These are phyloP conservation scores for Aegilops sharonensis DNA, from an alignment of 176 grass and related monocot species.

Conservation along the genomic window DNA sequence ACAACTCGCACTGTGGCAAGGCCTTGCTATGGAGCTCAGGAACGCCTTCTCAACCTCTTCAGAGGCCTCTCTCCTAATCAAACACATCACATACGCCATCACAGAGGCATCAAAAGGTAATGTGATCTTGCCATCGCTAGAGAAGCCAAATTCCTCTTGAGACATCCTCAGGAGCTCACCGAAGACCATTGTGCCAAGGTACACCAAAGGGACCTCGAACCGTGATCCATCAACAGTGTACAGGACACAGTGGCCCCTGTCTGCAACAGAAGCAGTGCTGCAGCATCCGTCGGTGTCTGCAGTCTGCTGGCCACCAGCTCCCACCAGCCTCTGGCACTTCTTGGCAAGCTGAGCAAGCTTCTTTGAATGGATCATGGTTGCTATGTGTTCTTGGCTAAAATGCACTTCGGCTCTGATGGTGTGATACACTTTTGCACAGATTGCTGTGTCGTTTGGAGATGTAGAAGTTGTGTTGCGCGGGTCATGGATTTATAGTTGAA, in stretches of 20 bases:
- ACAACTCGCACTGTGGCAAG: conserved; percentile 15
- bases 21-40: conserved; percentile 18
- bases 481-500: conserved; percentile 31
- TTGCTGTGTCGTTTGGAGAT: neutral
- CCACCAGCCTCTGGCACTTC: conserved; percentile 46
- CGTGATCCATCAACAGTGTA: conserved; percentile 42
- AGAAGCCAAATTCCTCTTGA: conserved; percentile 56
- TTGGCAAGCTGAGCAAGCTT: conserved; percentile 44
- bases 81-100: conserved; percentile 43
- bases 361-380: conserved; percentile 37
- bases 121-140: conserved; percentile 31
- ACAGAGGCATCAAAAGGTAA: conserved; percentile 38
- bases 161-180: conserved; percentile 41
- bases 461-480: neutral
- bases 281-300: neutral
- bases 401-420: neutral
- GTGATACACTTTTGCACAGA: neutral
- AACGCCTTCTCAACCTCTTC: conserved; percentile 37
- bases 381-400: neutral
- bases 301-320: neutral
- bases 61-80: conserved; percentile 44
- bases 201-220: conserved; percentile 50
- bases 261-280: conserved; percentile 6
- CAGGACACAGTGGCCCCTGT: conserved; percentile 53
- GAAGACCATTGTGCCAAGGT: conserved; percentile 31